Percentiles rank a stretch among this genome's conserved stretches.
phyloP scores from a whole-genome alignment of 2,329 filamentous ascomycete genomes.

The Cordyceps militaris region DNA sequence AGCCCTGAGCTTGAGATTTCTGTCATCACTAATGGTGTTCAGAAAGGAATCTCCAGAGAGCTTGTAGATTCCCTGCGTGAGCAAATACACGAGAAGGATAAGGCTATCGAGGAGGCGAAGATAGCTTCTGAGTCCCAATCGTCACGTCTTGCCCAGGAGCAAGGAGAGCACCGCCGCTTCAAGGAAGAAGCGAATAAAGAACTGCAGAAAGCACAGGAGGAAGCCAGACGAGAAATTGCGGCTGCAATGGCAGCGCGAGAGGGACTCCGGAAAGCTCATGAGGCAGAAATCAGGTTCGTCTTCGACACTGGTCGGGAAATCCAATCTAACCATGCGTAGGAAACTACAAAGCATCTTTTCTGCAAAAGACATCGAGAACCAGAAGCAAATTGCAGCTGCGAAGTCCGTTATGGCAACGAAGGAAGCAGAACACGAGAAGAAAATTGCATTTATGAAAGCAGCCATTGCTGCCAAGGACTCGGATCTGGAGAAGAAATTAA shows the following conservation, averaged over 20 bases:
- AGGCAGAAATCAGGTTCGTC: constrained; percentile 52
- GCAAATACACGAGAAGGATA: constrained; percentile 67
- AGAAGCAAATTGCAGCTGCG: constrained; percentile 20
- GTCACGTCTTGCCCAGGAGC: constrained; percentile 61
- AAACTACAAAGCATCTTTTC: constrained; percentile 27
- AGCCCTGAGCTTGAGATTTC: constrained; percentile 84
- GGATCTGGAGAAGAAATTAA: constrained; percentile 34
- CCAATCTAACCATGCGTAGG: constrained; percentile 19
- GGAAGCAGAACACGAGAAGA: constrained; percentile 30
- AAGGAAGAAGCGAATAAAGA: constrained; percentile 52
- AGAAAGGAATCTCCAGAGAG: constrained; percentile 89
- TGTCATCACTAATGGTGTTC: constrained; percentile 67
- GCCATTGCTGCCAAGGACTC: constrained; percentile 16
- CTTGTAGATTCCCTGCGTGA: constrained; percentile 77
- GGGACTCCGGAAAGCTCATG: constrained; percentile 61
- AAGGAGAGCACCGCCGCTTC: constrained; percentile 61
- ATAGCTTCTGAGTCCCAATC: constrained; percentile 40
- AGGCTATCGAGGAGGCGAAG: constrained; percentile 40
- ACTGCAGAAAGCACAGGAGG: constrained; percentile 26
- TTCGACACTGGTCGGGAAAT: background rate
- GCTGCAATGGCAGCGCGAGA: constrained; percentile 51
- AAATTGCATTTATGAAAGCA: background rate
- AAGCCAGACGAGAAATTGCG: constrained; percentile 39
- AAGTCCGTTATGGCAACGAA: constrained; percentile 19
- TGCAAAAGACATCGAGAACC: constrained; percentile 22